Conservation (phyloP, 2,329 filamentous ascomycete genomes). For the Fusarium burgessii region DNA sequence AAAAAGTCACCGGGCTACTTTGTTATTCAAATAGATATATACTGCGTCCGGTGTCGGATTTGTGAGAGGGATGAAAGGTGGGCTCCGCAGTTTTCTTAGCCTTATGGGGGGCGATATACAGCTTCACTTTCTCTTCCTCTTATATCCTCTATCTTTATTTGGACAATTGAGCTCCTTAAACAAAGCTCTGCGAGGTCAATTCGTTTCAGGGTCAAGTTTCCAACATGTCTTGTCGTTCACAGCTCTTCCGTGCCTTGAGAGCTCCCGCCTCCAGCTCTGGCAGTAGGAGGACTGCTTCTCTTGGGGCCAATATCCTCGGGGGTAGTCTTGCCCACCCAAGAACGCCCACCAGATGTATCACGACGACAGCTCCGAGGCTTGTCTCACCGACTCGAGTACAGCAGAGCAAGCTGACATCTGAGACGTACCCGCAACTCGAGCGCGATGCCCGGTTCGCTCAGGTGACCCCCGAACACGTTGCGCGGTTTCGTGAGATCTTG, state of each 20-base stretch:
- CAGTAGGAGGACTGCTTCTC: slow-evolving; percentile 30
- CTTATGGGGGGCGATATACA: slow-evolving; percentile 21
- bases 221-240: slow-evolving; percentile 45
- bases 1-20: not conserved
- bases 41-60: slow-evolving; percentile 15
- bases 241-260: slow-evolving; percentile 45
- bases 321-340: slow-evolving; percentile 19
- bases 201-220: slow-evolving; percentile 14
- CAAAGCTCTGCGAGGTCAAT: slow-evolving; percentile 19
- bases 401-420: slow-evolving; percentile 78
- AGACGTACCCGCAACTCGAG: slow-evolving; percentile 86
- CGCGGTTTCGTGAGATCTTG: slow-evolving; percentile 84
- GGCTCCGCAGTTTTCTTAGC: slow-evolving; percentile 37
- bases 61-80: not conserved
- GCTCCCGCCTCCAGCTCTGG: slow-evolving; percentile 27
- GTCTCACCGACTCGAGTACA: slow-evolving; percentile 42
- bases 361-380: slow-evolving; percentile 48
- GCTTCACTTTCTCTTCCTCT: slow-evolving; percentile 1
- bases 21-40: not conserved
- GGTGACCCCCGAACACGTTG: slow-evolving; percentile 82
- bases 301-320: slow-evolving; percentile 12
- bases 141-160: not conserved
- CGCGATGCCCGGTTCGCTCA: slow-evolving; percentile 80
- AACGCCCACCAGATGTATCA: slow-evolving; percentile 41
- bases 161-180: not conserved